Base-by-base conservation (phyloP, 2,329 filamentous ascomycete genomes). In the Alternaria longipes region DNA sequence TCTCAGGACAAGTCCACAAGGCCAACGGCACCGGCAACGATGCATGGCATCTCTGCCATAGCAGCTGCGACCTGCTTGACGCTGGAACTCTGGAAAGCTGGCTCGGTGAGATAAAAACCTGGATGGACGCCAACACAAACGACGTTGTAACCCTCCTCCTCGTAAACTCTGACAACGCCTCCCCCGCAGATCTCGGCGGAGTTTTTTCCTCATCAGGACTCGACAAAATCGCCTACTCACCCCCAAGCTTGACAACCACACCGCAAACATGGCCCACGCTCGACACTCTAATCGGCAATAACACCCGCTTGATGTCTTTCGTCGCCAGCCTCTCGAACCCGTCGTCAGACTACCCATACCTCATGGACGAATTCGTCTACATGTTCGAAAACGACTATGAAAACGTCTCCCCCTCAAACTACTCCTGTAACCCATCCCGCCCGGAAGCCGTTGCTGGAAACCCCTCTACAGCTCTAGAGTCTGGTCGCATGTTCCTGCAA, bases 91-190 rank as follows among this genome's bases (percentile, higher is more conserved):
- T 94, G 26, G 80, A 85, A 58, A 78, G 80, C 52, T 94, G 90
- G 90, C 82, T 94, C 28, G 71, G 74, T 3, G 79, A 83, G 18
- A 87, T 94, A 75, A 89, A 87, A 71, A 76, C 73, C 14, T 94
- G 91, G 91, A 84, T 94, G 81, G 86, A 89, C 72, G 75, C 74
- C 16, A 88, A 94, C 77, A 84, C 88, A 4, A 88, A 90, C 80
- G 91, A 94, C 24, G 91, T 94, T 18, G 87, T 94, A 22, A 94
- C 91, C 5, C 74, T 94, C 14, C 78, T 94, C 24, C 81, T 93
- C 42, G 90, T 92, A 69, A 93, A 93, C 81, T 86, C 87, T 4
- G 89, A 90, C 76, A 79, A 84, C 49, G 84, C 86, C 22, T 76
- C 82, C 1, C 84, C 86, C 7, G 75, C 84, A 0, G 82, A 86